These are phyloP conservation scores for Rhynchosporium secalis DNA, from an alignment of 2,329 filamentous ascomycete genomes.

Conservation along the genomic window DNA sequence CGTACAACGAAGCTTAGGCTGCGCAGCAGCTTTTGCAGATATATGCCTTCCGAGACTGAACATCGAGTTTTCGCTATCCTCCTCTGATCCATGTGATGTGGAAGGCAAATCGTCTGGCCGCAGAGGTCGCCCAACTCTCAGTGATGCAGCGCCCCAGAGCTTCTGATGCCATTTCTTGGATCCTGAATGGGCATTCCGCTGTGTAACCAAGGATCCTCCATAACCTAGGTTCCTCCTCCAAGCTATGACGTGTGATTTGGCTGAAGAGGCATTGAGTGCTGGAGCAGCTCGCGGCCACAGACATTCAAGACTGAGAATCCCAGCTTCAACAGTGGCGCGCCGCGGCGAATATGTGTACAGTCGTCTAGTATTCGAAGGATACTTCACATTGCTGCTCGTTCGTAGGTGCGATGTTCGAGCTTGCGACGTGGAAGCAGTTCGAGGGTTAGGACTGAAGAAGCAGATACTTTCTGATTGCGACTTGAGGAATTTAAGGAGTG, in stretches of 20 bases:
- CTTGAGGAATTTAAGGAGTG: conserved; percentile 71
- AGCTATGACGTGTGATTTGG: conserved; percentile 3
- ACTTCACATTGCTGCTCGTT: neutral
- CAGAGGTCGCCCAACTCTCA: conserved; percentile 41
- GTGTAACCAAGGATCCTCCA: conserved; percentile 20
- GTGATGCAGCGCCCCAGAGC: conserved; percentile 29
- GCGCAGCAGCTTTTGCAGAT: conserved; percentile 74
- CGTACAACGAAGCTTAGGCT: conserved; percentile 86
- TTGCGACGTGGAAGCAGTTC: conserved; percentile 31
- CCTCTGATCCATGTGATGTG: conserved; percentile 53
- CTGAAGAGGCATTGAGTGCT: conserved; percentile 5
- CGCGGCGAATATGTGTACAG: conserved; percentile 29
- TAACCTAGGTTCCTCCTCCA: conserved; percentile 15
- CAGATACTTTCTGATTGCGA: conserved; percentile 63
- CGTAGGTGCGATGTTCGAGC: conserved; percentile 19
- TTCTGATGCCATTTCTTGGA: conserved; percentile 33
- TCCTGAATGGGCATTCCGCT: conserved; percentile 28
- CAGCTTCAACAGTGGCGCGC: conserved; percentile 29
- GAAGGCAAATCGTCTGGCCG: conserved; percentile 60
- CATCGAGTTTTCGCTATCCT: conserved; percentile 58
- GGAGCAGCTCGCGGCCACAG: conserved; percentile 28
- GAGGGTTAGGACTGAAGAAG: conserved; percentile 49
- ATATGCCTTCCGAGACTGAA: conserved; percentile 71
- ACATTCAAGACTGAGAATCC: conserved; percentile 35
- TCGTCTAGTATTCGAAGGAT: conserved; percentile 25